Evolutionary conservation across 2,329 filamentous ascomycete genomes (phyloP), one percentile per base, ranked within the genome.

Genomic region (Monilinia laxa): DNA sequence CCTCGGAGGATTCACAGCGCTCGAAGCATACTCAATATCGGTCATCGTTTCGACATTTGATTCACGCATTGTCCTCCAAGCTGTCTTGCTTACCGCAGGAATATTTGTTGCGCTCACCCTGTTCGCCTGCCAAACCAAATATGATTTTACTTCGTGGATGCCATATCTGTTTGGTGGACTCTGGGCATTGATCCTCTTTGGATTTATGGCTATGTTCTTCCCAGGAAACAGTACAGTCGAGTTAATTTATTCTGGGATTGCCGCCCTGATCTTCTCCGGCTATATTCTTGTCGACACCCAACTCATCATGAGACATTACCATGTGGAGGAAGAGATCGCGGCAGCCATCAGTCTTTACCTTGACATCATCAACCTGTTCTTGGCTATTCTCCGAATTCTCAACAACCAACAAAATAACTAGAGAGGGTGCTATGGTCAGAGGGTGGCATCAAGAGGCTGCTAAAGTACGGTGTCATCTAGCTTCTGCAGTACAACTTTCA

Each of bases 201-300:
- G 95, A 62, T 95, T 99, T 82, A 93, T 98, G 85, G 84, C 89
- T 71, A 85, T 87, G 71, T 98, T 98, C 84, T 89, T 99, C 81
- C 93, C 92, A 4, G 86, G 90, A 78, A 91, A 83, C 78, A 92
- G 87, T 77, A 93, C 89, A 35, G 82, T 89, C 45, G 94, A 99
- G 80, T 87, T 98, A 64, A 83, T 92, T 69, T 98, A 97, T 75
- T 92, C 93, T 66, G 89, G 90, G 10, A 80, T 93, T 18, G 86
- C 87, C 0, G 94, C 95, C 3, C 81, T 99, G 56, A 87, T 99
- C 76, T 99, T 99, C 83, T 93, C 90, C 59, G 94, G 84, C 10
- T 99, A 99, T 80, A 96, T 99, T 69, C 84, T 99, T 57, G 92
- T 98, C 57, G 95, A 99, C 77, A 99, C 95, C 0, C 95, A 99